phyloP scores from a whole-genome alignment of 2,329 filamentous ascomycete species.

The Xylaria hypoxylon region DNA sequence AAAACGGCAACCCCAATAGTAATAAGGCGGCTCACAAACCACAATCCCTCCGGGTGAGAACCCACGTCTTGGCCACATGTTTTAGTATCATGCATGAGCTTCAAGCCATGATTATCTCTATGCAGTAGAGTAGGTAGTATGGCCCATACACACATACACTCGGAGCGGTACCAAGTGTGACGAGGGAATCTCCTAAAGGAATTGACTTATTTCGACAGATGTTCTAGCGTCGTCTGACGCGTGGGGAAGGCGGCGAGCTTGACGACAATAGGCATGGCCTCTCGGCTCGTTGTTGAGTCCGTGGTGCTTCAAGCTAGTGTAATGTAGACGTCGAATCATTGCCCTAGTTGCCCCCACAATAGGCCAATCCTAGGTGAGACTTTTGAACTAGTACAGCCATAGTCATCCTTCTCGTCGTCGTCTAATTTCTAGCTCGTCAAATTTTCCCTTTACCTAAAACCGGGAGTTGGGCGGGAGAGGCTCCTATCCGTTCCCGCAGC shows the following conservation, averaged over 20 bases:
- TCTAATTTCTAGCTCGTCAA: conserved; percentile 1
- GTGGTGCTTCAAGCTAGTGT: background rate
- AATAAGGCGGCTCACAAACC: background rate
- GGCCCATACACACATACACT: too few species aligned
- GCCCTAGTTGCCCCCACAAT: background rate
- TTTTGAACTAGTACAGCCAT: background rate
- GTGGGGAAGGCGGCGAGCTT: background rate
- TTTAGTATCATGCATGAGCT: background rate
- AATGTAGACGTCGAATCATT: background rate
- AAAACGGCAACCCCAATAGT: background rate
- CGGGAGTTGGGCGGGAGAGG: conserved; percentile 8
- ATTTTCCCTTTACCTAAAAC: background rate
- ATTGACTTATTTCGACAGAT: background rate
- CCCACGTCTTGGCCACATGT: background rate
- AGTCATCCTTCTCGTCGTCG: background rate
- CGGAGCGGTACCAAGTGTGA: too few species aligned
- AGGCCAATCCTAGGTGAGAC: background rate
- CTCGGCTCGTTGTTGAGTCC: too few species aligned
- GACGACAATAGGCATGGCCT: conserved; percentile 3
- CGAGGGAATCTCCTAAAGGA: background rate
- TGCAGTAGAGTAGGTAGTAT: too few species aligned
- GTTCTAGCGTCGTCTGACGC: background rate
- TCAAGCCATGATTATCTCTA: background rate
- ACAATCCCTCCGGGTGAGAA: background rate
- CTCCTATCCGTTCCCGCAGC: background rate